A percentile compares a stretch with the other conserved stretches of the same genome.
phyloP scores from a whole-genome alignment of 1,284 basidiomycete genomes.

The Trametes versicolor region DNA sequence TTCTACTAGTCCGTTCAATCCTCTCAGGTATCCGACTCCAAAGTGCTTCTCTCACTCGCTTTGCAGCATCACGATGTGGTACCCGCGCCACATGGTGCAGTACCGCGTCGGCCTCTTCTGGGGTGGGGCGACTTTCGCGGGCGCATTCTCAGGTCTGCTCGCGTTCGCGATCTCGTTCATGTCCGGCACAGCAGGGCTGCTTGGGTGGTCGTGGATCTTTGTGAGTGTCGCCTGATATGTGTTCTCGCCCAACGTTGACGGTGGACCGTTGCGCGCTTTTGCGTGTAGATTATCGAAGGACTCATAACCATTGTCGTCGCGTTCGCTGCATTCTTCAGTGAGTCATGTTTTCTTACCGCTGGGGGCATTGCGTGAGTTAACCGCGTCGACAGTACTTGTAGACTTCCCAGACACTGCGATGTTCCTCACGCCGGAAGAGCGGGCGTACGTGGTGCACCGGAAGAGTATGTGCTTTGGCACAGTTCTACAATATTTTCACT shows the following conservation, averaged over 20 bases:
- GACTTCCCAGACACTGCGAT: constrained; percentile 65
- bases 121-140: constrained; percentile 44
- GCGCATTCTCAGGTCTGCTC: constrained; percentile 49
- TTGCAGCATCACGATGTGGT: constrained; percentile 43
- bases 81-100: constrained; percentile 43
- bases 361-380: background rate
- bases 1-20: constrained; percentile 56
- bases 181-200: constrained; percentile 48
- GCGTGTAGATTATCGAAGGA: constrained; percentile 62
- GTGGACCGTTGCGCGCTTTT: background rate
- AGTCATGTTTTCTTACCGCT: constrained; percentile 24
- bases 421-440: constrained; percentile 68
- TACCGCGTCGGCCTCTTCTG: constrained; percentile 46
- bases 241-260: background rate
- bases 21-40: background rate
- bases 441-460: constrained; percentile 62
- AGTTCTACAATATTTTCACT: too few relatives aligned
- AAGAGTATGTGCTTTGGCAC: too few relatives aligned
- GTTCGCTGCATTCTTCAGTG: constrained; percentile 56
- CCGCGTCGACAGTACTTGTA: constrained; percentile 53
- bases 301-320: constrained; percentile 62
- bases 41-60: background rate
- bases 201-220: constrained; percentile 56
- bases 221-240: constrained; percentile 42
- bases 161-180: constrained; percentile 54